phyloP scores from a whole-genome alignment of 345 rosid species.

The Bruguiera sexangula region DNA sequence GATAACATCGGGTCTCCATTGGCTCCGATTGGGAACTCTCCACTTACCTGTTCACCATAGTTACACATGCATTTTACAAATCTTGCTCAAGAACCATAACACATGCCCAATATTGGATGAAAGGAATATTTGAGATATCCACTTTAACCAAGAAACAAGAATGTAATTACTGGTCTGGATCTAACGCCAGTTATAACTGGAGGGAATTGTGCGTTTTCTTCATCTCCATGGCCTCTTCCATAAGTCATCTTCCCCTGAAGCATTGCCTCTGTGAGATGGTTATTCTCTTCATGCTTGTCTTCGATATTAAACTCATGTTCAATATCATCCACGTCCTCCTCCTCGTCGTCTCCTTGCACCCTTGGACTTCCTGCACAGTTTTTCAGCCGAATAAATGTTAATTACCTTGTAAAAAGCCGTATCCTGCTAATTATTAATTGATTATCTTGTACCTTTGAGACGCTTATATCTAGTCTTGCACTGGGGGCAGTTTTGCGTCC shows the following conservation, averaged over 20 bases:
- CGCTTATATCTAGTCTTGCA: constrained; percentile 96
- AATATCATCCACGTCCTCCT: constrained; percentile 88
- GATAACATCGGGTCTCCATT: constrained; percentile 59
- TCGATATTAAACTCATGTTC: constrained; percentile 92
- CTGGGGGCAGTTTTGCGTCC: constrained; percentile 85
- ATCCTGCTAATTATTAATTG: too few species aligned
- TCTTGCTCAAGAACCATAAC: neutral
- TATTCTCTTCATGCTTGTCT: constrained; percentile 62
- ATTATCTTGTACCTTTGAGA: constrained; percentile 57
- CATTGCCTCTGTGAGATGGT: constrained; percentile 72
- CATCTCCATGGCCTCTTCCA: constrained; percentile 92
- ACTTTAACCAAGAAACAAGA: neutral
- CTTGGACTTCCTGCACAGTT: constrained; percentile 65
- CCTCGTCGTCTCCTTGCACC: constrained; percentile 96
- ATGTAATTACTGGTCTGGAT: constrained; percentile 61
- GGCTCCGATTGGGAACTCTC: constrained; percentile 76
- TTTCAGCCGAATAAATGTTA: neutral
- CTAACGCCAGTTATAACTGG: constrained; percentile 59
- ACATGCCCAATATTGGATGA: neutral
- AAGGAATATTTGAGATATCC: neutral
- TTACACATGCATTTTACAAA: neutral
- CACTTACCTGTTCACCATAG: constrained; percentile 55
- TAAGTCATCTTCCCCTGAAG: constrained; percentile 95
- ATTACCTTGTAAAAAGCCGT: neutral
- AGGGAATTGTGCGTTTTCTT: constrained; percentile 67